Conservation (phyloP, 352 stramenopile genomes). For the Peronosclerospora sorghi region DNA sequence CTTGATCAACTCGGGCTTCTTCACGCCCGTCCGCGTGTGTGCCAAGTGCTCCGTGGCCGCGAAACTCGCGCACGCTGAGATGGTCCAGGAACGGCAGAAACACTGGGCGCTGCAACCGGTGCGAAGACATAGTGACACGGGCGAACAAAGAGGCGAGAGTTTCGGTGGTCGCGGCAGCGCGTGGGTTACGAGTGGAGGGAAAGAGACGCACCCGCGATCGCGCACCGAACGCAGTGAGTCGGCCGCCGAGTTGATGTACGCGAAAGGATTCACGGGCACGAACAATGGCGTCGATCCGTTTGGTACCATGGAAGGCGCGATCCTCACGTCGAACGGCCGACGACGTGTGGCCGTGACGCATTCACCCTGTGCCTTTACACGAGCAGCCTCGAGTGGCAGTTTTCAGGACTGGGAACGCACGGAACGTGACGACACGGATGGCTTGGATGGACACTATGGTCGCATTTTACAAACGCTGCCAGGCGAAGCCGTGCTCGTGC, state of each 20-base stretch:
- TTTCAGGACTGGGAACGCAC: conserved; percentile 13
- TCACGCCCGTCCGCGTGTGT: conserved; percentile 68
- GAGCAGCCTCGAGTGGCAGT: conserved; percentile 8
- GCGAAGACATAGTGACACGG: conserved; percentile 22
- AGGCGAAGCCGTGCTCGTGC: conserved; percentile 54
- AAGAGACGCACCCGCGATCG: no score
- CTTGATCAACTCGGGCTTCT: conserved; percentile 52
- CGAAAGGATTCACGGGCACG: background rate
- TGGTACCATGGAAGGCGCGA: conserved; percentile 14
- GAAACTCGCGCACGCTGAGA: conserved; percentile 53
- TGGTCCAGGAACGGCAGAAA: conserved; percentile 51
- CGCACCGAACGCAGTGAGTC: no score
- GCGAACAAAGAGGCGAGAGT: background rate
- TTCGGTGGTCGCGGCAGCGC: background rate
- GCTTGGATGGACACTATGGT: background rate
- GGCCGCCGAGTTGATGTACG: background rate
- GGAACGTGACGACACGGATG: conserved; percentile 19
- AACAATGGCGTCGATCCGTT: background rate
- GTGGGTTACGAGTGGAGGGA: no score
- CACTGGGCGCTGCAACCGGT: conserved; percentile 8
- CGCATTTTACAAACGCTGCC: conserved; percentile 40
- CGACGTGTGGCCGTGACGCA: no score
- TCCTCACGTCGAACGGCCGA: conserved; percentile 21
- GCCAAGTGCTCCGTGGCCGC: conserved; percentile 65
- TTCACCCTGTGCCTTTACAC: no score